Evolutionary conservation across 192 early-diverging fungal species (phyloP), one percentile per base, ranked within the genome.

Genomic region (Umbelopsis ramanniana): DNA sequence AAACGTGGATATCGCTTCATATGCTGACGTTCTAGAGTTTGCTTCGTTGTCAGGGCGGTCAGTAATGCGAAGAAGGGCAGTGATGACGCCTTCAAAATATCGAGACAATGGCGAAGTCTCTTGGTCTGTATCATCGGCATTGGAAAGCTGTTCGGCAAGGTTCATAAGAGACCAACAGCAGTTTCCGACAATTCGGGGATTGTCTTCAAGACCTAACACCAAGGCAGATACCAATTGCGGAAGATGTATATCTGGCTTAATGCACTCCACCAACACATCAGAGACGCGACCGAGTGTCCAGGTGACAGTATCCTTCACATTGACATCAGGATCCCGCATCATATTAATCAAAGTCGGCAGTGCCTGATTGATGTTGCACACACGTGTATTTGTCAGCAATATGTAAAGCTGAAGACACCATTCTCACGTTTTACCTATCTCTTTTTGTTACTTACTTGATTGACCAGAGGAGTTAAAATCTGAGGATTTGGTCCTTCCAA

Each of bases 251-350:
- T 93, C 90, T 4, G 89, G 87, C 71, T 91, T 89, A 67, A 94
- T 93, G 74, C 88, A 89, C 35, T 89, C 86, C 43, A 89, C 85
- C 66, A 95, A 72, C 43, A 92, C 75, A 69, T 98, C 94, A 66
- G 88, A 97, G 29, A 99, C 94, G 72, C 96, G 92, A 57, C 98
- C 97, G 15, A 99, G 84, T 17, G 96, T 94, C 98, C 98, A 99
- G 23, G 96, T 96, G 10, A 96, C 93, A 22, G 96, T 93, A 80
- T 99, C 98, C 85, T 97, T 97, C 72, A 99, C 95, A 69, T 95
- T 91, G 26, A 94, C 76, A 38, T 89, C 84, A 35, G 88, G 88
- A 76, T 99, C 98, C 67, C 87, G 88, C 89, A 94, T 92, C 89
- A 94, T 91, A 46, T 89, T 86, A 70, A 98, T 93, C 72, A 98